Conservation (phyloP, 2,329 filamentous ascomycete species). For the Alternaria sp. region DNA sequence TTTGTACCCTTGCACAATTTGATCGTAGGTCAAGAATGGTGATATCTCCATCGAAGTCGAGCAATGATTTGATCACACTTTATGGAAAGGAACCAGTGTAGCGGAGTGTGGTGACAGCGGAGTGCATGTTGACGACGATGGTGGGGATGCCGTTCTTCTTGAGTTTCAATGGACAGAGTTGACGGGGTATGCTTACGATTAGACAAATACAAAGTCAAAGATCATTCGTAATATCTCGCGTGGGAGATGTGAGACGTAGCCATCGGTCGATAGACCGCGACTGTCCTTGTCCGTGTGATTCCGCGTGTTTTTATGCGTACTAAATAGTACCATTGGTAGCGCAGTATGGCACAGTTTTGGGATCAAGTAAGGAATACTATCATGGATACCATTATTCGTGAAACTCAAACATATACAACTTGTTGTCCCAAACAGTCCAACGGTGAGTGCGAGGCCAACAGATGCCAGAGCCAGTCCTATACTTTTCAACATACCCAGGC, state of each 20-base stretch:
- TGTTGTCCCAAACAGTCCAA: not conserved
- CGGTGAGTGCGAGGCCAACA: not conserved
- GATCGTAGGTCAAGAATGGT: not conserved
- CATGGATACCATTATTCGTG: constrained; percentile 15
- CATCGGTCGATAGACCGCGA: too few species aligned
- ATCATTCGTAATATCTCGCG: too few species aligned
- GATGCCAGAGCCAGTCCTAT: not conserved
- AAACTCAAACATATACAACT: constrained; percentile 5
- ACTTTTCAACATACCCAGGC: not conserved
- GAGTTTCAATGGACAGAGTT: too few species aligned
- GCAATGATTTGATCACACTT: not conserved
- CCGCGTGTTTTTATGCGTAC: not conserved
- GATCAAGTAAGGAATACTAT: not conserved
- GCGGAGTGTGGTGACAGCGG: not conserved
- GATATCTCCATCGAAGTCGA: not conserved
- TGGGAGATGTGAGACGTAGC: too few species aligned
- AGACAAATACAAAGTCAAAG: too few species aligned
- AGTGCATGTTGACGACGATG: too few species aligned
- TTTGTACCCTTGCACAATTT: not conserved
- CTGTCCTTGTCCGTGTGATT: too few species aligned
- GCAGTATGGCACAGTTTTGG: not conserved
- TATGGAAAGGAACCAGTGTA: not conserved
- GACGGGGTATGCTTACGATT: too few species aligned
- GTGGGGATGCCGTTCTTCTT: too few species aligned
- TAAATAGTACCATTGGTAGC: not conserved